Evolutionary conservation across 2,329 filamentous ascomycete genomes (phyloP), one percentile per base, ranked within the genome.

Genomic region (Cordyceps militaris): DNA sequence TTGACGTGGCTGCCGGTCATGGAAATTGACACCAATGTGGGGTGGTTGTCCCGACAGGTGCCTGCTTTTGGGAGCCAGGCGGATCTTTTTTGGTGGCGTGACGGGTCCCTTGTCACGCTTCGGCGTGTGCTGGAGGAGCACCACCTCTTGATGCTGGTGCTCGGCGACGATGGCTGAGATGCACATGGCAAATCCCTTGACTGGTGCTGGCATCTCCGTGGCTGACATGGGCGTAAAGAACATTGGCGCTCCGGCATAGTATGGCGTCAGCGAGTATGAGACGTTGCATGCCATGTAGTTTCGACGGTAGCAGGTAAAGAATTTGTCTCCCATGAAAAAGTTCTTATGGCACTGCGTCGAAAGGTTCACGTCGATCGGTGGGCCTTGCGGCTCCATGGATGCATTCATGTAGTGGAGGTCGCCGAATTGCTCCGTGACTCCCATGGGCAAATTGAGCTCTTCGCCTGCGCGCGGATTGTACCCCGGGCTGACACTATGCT

Each of bases 231-330:
- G 69, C 67, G 77, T 77, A 74, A 86, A 73, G 38, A 80, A 76
- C 60, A 83, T 74, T 1, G 71, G 65, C n/a, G 73, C 67, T n/a
- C 69, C 73, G 1, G 74, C 71, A 54, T 73, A 75, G 59, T 76
- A 73, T 1, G 88, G 88, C 42, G 79, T 77, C 24, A 96, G 74
- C 13, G 80, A 81, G 71, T 87, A 96, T 3, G 87, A 89, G 70
- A 89, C 93, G 53, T 86, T 83, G 55, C 94, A 91, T 0, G 89
- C 87, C 69, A 96, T 94, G 72, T 96, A 96, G 70, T 96, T 96
- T 44, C 92, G 82, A 34, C 91, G 81, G 69, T 96, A 96, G 73
- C 91, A 96, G 0, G 91, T 96, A 91, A 91, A 96, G 65, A 92
- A 89, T 19, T 82, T 79, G 57, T 95, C 91, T 3, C 81, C 81